Base-by-base conservation (phyloP, 192 early-diverging fungal genomes). In the Backusella parvicylindrica region DNA sequence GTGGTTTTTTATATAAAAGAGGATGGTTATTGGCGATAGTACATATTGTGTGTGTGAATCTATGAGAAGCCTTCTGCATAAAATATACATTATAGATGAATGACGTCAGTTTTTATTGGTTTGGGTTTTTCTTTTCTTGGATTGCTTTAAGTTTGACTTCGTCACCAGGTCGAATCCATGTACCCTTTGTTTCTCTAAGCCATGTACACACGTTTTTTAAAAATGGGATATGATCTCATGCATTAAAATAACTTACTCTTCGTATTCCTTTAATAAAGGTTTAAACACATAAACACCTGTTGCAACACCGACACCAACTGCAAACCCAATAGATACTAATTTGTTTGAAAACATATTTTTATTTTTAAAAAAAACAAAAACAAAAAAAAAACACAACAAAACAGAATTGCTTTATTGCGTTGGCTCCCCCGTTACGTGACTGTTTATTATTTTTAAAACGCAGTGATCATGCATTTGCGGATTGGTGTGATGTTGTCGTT, bases 211-310 rank as follows among this genome's bases (percentile, higher is more conserved):
- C 16, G 43, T 47, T n/a, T n/a, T n/a, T n/a, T n/a, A 47, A 6
- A 35, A 35, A 47, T n/a, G n/a, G n/a, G n/a, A n/a, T n/a, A 47
- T n/a, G 2, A 75, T 32, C 7, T 11, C 16, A 68, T 36, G 32
- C 40, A 28, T 31, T 47, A 69, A 36, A 40, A 21, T n/a, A 15
- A 56, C 76, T 72, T 75, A 77, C 80, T 43, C 47, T 74, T 81
- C 76, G 53, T 81, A 81, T 75, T 81, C 76, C 35, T 64, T 64
- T 31, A 81, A 69, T 64, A 81, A 69, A 18, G 80, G 80, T 3
- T 77, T 68, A 31, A 77, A 81, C 15, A 81, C 73, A 68, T 81
- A 81, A 23, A 71, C 21, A n/a, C 80, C 80, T 30, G 80, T 81
- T 15, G 47, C 79, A 21, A 81, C 41, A 67, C 76, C 80, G 23